Evolutionary conservation across 768 basidiomycete species (phyloP), one percentile per base, ranked within the genome.

Genomic region (Cantharellus anzutake): DNA sequence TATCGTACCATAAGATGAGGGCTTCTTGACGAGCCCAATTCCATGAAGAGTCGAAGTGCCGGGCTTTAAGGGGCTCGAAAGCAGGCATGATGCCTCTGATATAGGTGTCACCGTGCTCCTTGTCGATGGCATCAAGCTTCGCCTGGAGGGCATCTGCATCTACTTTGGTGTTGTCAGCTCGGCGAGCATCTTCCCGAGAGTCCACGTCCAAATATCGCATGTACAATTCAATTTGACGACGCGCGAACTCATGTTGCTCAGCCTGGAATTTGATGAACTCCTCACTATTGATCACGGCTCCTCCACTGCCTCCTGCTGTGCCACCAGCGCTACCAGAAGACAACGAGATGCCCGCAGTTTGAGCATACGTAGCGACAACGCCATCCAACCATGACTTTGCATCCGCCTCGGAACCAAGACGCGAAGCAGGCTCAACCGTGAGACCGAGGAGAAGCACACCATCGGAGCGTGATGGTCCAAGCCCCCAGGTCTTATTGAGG

Each of bases 11-110:
- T 90, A 99, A 93, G 61, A 90, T 74, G 37, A 98, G 76, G 14
- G 92, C 90, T 63, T 96, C 93, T 73, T 99, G 96, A 62, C 94
- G 84, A 51, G 86, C 94, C 96, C 96, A 99, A 69, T 99, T 99
- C 96, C 94, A 99, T 3, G 86, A 91, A 2, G 94, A 98, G 69
- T 98, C 93, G 75, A 99, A 98, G 68, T 85, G 92, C 52, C 96
- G 87, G 7, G 93, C 96, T 72, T 99, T 98, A 66, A 97, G 76
- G 2, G 88, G 83, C 67, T 94, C 89, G 71, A 99, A 99, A 60
- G 80, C 77, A 5, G 96, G 96, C 67, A 93, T 86, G 62, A 98
- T 93, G 51, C 96, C 96, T 40, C 93, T 84, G 61, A 98, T 75
- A 71, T 99, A 99, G 0, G 76, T 70, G 60, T 98, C 93, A 38